Evolutionary conservation across 2,329 filamentous ascomycete genomes (phyloP).

Genomic region (Aspergillus tanneri): DNA sequence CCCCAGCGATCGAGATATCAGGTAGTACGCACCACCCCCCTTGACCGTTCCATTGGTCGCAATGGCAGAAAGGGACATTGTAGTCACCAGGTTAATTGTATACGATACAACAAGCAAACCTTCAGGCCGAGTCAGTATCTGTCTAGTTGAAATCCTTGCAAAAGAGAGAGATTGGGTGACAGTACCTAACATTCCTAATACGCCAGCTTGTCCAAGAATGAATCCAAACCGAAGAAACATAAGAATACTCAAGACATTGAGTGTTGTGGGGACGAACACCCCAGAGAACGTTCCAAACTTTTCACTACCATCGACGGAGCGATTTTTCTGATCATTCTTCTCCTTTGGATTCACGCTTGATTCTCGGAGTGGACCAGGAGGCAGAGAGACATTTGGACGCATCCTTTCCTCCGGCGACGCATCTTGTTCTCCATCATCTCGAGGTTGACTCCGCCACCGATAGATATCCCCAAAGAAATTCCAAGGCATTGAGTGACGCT

Average conservation of each 20-base stretch:
- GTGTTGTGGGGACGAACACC: slow-evolving; percentile 82
- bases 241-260: slow-evolving; percentile 85
- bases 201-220: slow-evolving; percentile 75
- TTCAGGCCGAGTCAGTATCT: slow-evolving; percentile 36
- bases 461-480: slow-evolving; percentile 27
- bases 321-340: slow-evolving; percentile 26
- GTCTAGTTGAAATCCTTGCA: not conserved
- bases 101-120: slow-evolving; percentile 75
- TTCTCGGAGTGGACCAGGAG: slow-evolving; percentile 26
- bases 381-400: slow-evolving; percentile 14
- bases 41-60: slow-evolving; percentile 87
- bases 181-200: slow-evolving; percentile 76
- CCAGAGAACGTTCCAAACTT: slow-evolving; percentile 77
- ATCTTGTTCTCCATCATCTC: slow-evolving; percentile 13
- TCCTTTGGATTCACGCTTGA: slow-evolving; percentile 35
- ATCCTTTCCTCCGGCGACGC: slow-evolving; percentile 9
- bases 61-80: slow-evolving; percentile 82
- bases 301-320: slow-evolving; percentile 36
- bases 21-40: slow-evolving; percentile 82
- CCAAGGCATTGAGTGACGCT: slow-evolving; percentile 20
- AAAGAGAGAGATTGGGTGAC: slow-evolving; percentile 4
- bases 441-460: slow-evolving; percentile 25
- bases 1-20: slow-evolving; percentile 81
- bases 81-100: slow-evolving; percentile 76
- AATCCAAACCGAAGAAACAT: slow-evolving; percentile 90